Percentiles rank a stretch among this genome's conserved stretches.
Conservation (phyloP, 352 stramenopile species). For the Globisporangium paroecandrum region DNA sequence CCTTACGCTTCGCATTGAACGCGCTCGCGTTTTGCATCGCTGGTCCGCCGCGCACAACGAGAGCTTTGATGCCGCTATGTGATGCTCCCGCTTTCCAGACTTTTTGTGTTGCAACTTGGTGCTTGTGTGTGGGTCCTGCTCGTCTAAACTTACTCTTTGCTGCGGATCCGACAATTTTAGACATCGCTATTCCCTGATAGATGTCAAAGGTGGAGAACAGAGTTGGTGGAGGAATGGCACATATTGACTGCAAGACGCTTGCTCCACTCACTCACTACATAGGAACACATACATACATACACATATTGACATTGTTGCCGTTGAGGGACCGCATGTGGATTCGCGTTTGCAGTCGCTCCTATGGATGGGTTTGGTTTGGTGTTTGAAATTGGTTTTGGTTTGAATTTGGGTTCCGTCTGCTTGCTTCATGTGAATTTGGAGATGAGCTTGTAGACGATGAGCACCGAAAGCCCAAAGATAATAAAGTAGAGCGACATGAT, state of each 20-base stretch:
- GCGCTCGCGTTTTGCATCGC: constrained; percentile 19
- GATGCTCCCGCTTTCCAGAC: neutral
- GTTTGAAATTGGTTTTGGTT: neutral
- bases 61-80: neutral
- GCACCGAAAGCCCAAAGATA: constrained; percentile 61
- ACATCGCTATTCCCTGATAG: neutral
- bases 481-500: constrained; percentile 79
- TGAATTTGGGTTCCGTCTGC: neutral
- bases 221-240: neutral
- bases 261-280: neutral
- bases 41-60: neutral
- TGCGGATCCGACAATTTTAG: neutral
- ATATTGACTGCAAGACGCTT: neutral
- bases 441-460: constrained; percentile 74
- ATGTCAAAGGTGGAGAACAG: neutral
- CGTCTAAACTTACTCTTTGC: neutral
- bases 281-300: neutral
- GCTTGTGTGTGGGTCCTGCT: neutral
- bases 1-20: constrained; percentile 26
- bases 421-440: constrained; percentile 48
- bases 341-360: neutral
- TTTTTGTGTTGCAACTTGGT: neutral
- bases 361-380: neutral
- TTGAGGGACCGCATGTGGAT: neutral
- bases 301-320: neutral